phyloP scores from a whole-genome alignment of 2,329 filamentous ascomycete species.

The Botryosphaeria agaves region DNA sequence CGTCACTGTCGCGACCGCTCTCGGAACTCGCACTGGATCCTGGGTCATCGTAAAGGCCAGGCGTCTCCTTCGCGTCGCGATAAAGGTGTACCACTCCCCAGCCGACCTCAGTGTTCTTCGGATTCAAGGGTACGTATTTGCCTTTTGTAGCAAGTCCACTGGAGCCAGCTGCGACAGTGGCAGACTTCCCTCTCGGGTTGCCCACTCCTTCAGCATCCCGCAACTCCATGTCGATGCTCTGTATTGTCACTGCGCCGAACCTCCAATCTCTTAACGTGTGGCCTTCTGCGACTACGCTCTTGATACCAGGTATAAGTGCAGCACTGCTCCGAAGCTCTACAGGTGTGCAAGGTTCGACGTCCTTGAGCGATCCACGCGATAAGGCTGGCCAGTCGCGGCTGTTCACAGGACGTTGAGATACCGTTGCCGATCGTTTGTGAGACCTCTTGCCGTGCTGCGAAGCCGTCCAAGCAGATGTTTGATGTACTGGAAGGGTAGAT shows the following conservation, averaged over 20 bases:
- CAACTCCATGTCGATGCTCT: slow-evolving; percentile 58
- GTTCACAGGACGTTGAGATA: background rate
- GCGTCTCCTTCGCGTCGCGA: slow-evolving; percentile 62
- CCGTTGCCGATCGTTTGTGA: slow-evolving; percentile 7
- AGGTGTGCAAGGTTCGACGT: background rate
- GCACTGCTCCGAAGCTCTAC: background rate
- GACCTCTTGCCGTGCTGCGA: slow-evolving; percentile 6
- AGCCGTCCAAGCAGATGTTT: slow-evolving; percentile 19
- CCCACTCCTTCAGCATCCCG: slow-evolving; percentile 13
- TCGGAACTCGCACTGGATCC: slow-evolving; percentile 19
- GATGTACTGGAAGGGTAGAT: slow-evolving; percentile 24
- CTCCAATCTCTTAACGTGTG: slow-evolving; percentile 49
- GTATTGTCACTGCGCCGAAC: slow-evolving; percentile 60
- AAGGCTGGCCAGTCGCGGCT: background rate
- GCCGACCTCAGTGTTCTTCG: slow-evolving; percentile 57
- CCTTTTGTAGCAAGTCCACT: slow-evolving; percentile 70
- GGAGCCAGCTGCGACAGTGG: slow-evolving; percentile 30
- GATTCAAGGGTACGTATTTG: slow-evolving; percentile 52
- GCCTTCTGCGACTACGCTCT: slow-evolving; percentile 17
- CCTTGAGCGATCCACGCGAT: slow-evolving; percentile 2
- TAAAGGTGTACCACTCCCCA: slow-evolving; percentile 95
- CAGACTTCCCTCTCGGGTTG: slow-evolving; percentile 14
- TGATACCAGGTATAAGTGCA: slow-evolving; percentile 16
- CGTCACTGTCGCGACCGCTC: slow-evolving; percentile 10
- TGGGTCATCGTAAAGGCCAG: slow-evolving; percentile 37